Evolutionary conservation across 1,139 yeast genomes (phyloP), one percentile per base, ranked within the genome.

Genomic region (Geotrichum citri-aurantii): DNA sequence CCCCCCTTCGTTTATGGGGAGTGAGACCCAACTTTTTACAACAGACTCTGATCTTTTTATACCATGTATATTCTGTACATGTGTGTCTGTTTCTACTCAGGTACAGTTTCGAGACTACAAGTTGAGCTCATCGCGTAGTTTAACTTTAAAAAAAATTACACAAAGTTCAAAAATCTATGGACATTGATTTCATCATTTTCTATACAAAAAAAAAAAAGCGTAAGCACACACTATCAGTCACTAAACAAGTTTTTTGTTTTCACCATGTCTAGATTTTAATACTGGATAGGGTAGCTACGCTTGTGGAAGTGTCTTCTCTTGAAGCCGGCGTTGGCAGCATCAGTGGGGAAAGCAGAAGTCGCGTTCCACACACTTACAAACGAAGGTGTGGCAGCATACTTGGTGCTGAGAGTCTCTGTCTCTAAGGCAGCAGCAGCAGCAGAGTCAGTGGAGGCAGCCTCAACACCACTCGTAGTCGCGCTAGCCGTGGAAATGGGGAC

Each of bases 401-500:
- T 11, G 10, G 40, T 31, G 40, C 40, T 31, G n/a, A 31, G n/a
- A 14, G 40, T 31, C 40, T 26, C 29, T 7, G 4, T 26, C 29
- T 7, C 7, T 26, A 26, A 26, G 7, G 29, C 29, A n/a, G n/a
- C n/a, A n/a, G 31, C 12, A 31, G 40, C 12, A 31, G 40, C n/a
- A 10, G 40, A 31, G 40, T 31, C n/a, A 12, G 14, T 31, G 40
- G 40, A 31, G 10, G 40, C 12, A 29, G 50, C 47, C 26, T 27
- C 47, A 19, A 33, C 23, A 19, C n/a, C 26, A 5, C 53, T 52
- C 23, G 37, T 14, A 21, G 48, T 21, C 10, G 31, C 19, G 4
- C 55, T 50, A n/a, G 58, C 12, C n/a, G 52, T 46, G 14, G 52
- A 21, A 42, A 49, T 53, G 26, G 59, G 59, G 24, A 56, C 56